A percentile compares a stretch with the other conserved stretches of the same genome.
These are phyloP conservation scores for Aspergillus pseudoglaucus DNA, from an alignment of 2,329 filamentous ascomycete genomes.

Conservation along the genomic window DNA sequence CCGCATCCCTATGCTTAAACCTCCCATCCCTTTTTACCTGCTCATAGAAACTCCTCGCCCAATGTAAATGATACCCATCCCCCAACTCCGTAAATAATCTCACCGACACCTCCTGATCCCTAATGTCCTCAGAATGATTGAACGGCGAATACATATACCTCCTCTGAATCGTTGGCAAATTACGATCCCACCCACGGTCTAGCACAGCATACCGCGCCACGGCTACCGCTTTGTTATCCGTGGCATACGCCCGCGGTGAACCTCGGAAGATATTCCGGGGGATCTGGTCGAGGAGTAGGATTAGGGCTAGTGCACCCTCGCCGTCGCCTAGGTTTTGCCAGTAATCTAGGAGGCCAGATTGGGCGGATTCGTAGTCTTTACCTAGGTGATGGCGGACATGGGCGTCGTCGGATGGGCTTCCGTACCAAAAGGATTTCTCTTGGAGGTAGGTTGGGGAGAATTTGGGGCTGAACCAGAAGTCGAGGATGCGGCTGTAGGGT, in stretches of 20 bases:
- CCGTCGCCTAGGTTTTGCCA: slow-evolving; percentile 11
- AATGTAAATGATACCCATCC: slow-evolving; percentile 12
- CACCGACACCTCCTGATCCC: slow-evolving; percentile 20
- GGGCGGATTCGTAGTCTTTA: slow-evolving; percentile 13
- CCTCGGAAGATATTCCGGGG: slow-evolving; percentile 32
- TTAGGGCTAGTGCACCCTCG: slow-evolving; percentile 26
- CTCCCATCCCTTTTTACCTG: slow-evolving; percentile 17
- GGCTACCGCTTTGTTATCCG: slow-evolving; percentile 21
- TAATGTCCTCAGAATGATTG: slow-evolving; percentile 29
- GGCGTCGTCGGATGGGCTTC: slow-evolving; percentile 14
- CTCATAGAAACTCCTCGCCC: slow-evolving; percentile 14
- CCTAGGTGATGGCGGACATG: slow-evolving; percentile 14
- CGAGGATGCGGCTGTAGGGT: slow-evolving; percentile 16
- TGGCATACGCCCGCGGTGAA: slow-evolving; percentile 23
- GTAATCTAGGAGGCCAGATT: slow-evolving; percentile 11
- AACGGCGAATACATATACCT: slow-evolving; percentile 33
- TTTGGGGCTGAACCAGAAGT: slow-evolving; percentile 21
- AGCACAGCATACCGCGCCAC: slow-evolving; percentile 20
- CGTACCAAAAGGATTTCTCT: slow-evolving; percentile 17
- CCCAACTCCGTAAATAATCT: slow-evolving; percentile 11
- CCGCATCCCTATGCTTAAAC: slow-evolving; percentile 19
- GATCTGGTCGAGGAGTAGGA: slow-evolving; percentile 36
- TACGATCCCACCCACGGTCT: slow-evolving; percentile 21
- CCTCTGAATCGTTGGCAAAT: slow-evolving; percentile 15
- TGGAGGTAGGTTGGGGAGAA: slow-evolving; percentile 12